These are phyloP conservation scores for Medicago arabica DNA, from an alignment of 306 rosid species.

Conservation along the genomic window DNA sequence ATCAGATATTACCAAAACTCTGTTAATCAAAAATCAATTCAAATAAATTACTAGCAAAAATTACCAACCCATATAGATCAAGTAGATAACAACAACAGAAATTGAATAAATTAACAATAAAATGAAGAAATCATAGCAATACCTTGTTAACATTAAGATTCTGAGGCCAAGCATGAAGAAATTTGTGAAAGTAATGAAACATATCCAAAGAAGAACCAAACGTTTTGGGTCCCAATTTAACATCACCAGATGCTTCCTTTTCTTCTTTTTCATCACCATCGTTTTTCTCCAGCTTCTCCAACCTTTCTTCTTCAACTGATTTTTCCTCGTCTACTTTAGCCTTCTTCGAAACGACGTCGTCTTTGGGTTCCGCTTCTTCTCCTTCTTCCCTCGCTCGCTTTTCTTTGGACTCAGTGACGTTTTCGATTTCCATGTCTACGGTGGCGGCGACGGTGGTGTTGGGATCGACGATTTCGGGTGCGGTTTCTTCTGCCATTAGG, in stretches of 20 bases:
- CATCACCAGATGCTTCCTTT: conserved; percentile 34
- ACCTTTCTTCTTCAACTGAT: conserved; percentile 52
- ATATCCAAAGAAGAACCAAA: conserved; percentile 69
- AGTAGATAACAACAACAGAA: background rate
- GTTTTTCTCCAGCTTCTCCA: conserved; percentile 52
- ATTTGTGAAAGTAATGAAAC: conserved; percentile 67
- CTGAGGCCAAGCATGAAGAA: conserved; percentile 84
- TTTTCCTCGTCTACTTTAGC: conserved; percentile 42
- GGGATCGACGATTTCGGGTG: conserved; percentile 36
- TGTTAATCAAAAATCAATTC: background rate
- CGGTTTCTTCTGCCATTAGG: conserved; percentile 49
- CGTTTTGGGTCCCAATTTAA: conserved; percentile 57
- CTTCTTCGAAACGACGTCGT: conserved; percentile 48
- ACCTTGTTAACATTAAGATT: conserved; percentile 78
- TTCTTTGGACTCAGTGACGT: background rate
- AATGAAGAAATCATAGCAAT: background rate
- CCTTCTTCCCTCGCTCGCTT: conserved; percentile 47
- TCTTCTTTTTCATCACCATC: conserved; percentile 32
- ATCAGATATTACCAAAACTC: background rate
- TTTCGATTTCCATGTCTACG: conserved; percentile 51
- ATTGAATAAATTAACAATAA: background rate
- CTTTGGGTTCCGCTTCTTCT: conserved; percentile 40
- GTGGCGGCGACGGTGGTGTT: conserved; percentile 7
- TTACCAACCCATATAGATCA: background rate
- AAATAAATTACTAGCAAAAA: background rate